A percentile compares a stretch with the other conserved stretches of the same genome.
Conservation (phyloP, 345 rosid genomes). For the Moringa oleifera region DNA sequence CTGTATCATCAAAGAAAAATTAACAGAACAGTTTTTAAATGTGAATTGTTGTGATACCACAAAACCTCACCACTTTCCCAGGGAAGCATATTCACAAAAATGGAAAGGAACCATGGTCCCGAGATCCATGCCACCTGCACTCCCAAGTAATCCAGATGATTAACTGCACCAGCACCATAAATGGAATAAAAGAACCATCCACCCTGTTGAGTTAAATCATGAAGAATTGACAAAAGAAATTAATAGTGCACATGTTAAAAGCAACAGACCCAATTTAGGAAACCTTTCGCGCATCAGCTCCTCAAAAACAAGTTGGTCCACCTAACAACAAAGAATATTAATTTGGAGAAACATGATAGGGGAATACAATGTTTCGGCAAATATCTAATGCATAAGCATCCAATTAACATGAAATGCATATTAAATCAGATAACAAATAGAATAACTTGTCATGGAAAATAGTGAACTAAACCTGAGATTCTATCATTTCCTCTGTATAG, state of each 20-base stretch:
- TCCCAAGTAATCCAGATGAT: constrained; percentile 99
- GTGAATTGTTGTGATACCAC: background rate
- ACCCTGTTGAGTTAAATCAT: constrained; percentile 19
- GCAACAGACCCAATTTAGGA: constrained; percentile 87
- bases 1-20: background rate
- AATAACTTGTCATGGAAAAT: constrained; percentile 14
- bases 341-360: constrained; percentile 1
- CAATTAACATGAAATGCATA: constrained; percentile 11
- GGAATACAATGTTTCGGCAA: background rate
- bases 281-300: constrained; percentile 90
- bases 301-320: constrained; percentile 96
- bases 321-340: constrained; percentile 39
- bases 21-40: no score
- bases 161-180: constrained; percentile 77
- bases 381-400: background rate
- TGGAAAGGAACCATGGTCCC: constrained; percentile 97
- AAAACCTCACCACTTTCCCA: constrained; percentile 90
- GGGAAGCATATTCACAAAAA: constrained; percentile 91
- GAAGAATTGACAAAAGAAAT: constrained; percentile 7
- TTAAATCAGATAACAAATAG: constrained; percentile 1
- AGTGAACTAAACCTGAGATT: constrained; percentile 68
- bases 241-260: constrained; percentile 11
- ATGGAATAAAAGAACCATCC: constrained; percentile 37
- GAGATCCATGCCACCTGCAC: constrained; percentile 99
- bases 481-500: constrained; percentile 90